These are phyloP conservation scores for Glonium stellatum DNA, from an alignment of 495 filamentous ascomycete species.

Conservation along the genomic window DNA sequence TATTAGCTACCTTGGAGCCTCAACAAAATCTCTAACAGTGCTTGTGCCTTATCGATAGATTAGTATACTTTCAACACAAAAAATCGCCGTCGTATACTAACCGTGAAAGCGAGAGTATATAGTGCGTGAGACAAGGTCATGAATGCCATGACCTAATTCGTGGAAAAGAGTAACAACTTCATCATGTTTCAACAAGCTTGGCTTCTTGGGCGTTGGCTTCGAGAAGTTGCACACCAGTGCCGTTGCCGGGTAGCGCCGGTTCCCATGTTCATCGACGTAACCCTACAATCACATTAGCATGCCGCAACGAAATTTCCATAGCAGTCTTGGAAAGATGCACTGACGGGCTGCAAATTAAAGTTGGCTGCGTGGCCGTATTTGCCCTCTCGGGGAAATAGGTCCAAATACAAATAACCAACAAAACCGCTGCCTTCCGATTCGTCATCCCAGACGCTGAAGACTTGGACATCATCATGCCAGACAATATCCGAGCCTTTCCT, in stretches of 20 bases:
- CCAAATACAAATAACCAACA: slow-evolving; percentile 65
- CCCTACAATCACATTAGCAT: slow-evolving; percentile 30
- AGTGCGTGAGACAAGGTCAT: slow-evolving; percentile 60
- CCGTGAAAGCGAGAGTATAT: slow-evolving; percentile 68
- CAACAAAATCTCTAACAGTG: slow-evolving; percentile 66
- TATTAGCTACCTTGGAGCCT: slow-evolving; percentile 45
- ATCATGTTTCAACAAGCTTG: slow-evolving; percentile 62
- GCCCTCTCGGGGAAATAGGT: slow-evolving; percentile 58
- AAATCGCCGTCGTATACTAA: background rate
- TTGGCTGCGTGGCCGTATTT: slow-evolving; percentile 54
- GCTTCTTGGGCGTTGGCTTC: slow-evolving; percentile 63
- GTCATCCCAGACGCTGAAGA: slow-evolving; percentile 68
- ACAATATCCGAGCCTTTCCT: slow-evolving; percentile 59
- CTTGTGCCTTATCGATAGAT: slow-evolving; percentile 37
- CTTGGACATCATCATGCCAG: slow-evolving; percentile 64
- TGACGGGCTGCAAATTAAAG: slow-evolving; percentile 43
- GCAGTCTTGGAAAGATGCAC: background rate
- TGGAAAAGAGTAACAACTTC: slow-evolving; percentile 69
- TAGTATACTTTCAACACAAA: background rate
- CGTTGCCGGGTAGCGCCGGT: slow-evolving; percentile 59
- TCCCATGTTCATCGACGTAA: slow-evolving; percentile 51
- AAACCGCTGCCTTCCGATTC: slow-evolving; percentile 58
- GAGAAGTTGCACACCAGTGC: slow-evolving; percentile 67
- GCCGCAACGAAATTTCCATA: background rate
- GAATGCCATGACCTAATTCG: slow-evolving; percentile 69